Base-by-base conservation (phyloP, 306 rosid genomes). In the Cyamopsis tetragonoloba region DNA sequence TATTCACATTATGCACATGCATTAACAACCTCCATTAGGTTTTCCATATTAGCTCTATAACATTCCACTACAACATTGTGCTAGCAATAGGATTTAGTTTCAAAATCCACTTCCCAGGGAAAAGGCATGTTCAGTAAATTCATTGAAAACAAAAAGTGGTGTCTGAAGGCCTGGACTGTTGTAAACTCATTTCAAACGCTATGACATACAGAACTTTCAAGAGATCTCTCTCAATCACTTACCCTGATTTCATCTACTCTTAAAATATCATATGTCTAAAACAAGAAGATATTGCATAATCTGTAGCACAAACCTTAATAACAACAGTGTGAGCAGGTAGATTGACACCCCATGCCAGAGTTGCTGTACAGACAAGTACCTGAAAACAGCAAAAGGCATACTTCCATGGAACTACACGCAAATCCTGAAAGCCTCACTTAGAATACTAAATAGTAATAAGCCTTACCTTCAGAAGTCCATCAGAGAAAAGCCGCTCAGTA, bases 291-390 rank as follows among this genome's bases (percentile, higher is more conserved):
- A 37, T 14, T 44, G 30, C 12, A 37, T 3, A 48, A 35, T 27
- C 23, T 4, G 24, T 51, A 73, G 37, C 51, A 66, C 86, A 80
- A 73, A 92, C 98, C 98, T 92, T 92, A 62, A 92, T 89, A 75
- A 92, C 93, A 79, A 92, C 98, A 9, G 98, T 92, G 83, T 92
- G 98, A 74, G 98, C 98, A 19, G 98, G 96, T 46, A 92, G 87
- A 80, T 92, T 92, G 72, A 92, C 98, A 59, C 98, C 98, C 98
- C 98, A 92, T 54, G 98, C 98, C 88, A 92, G 72, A 41, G 96
- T 92, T 79, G 96, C 98, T 12, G 98, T 92, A 78, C 96, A 92
- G 70, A 92, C 98, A 76, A 92, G 98, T 39, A 89, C 98, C 98
- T 92, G 55, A 74, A 65, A 76, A 51, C 41, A 78, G 72, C 47